Percentiles rank a stretch among this genome's conserved stretches.
These are phyloP conservation scores for Gleditsia sinensis DNA, from an alignment of 306 rosid genomes.

Conservation along the genomic window DNA sequence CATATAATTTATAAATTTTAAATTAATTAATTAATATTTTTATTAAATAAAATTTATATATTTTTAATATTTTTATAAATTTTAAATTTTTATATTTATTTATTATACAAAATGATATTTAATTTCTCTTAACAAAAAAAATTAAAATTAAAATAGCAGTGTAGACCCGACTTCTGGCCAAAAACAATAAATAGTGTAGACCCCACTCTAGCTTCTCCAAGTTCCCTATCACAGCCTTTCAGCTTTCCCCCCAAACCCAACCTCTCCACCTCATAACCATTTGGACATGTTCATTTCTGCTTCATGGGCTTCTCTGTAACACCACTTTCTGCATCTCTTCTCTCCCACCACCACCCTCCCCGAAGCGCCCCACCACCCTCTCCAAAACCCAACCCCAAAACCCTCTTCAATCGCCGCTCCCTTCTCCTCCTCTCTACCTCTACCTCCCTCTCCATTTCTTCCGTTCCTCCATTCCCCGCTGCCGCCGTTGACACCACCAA, in stretches of 20 bases:
- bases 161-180: constrained; percentile 50
- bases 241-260: background rate
- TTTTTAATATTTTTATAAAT: no score
- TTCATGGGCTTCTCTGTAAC: constrained; percentile 55
- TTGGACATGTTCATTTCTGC: constrained; percentile 29
- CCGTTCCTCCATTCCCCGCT: constrained; percentile 8
- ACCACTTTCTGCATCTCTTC: constrained; percentile 28
- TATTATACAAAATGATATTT: no score
- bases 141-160: no score
- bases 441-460: constrained; percentile 45
- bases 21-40: no score
- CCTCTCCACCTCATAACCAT: background rate
- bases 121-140: no score
- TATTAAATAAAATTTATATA: no score
- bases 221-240: no score
- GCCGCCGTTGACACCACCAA: background rate
- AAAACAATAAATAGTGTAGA: no score
- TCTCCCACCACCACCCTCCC: constrained; percentile 11
- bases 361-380: background rate
- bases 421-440: constrained; percentile 51
- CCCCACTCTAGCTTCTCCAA: constrained; percentile 21
- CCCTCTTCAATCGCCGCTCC: constrained; percentile 52
- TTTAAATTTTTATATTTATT: no score
- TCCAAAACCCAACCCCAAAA: constrained; percentile 25
- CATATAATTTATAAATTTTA: no score